Conservation (phyloP, 2,329 filamentous ascomycete genomes). For the Fusarium sp. region DNA sequence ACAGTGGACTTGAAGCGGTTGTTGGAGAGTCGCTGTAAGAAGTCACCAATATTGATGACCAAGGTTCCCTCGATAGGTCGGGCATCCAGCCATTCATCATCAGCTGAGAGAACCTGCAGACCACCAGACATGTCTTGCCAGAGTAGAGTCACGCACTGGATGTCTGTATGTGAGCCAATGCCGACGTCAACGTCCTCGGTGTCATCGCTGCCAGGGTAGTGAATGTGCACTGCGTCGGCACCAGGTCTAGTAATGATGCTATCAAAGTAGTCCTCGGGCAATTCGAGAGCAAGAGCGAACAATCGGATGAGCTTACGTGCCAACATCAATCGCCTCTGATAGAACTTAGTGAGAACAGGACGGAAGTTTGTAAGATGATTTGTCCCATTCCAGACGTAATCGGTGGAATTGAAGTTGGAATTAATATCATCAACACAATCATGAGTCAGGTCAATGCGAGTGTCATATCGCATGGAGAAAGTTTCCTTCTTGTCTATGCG, state of each 20-base stretch:
- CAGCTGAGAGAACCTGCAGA: conserved; percentile 5
- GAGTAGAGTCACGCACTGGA: conserved; percentile 18
- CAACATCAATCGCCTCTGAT: conserved; percentile 1
- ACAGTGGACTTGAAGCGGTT: conserved; percentile 20
- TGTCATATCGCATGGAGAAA: conserved; percentile 22
- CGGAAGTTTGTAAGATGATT: neutral
- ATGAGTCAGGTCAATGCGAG: neutral
- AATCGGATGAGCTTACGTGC: conserved; percentile 13
- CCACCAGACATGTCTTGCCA: conserved; percentile 27
- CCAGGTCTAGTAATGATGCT: conserved; percentile 10
- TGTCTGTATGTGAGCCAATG: conserved; percentile 14
- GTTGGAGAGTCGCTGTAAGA: neutral
- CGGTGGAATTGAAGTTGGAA: conserved; percentile 12
- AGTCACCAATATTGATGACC: conserved; percentile 17
- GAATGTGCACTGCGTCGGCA: conserved; percentile 15
- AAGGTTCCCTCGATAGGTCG: conserved; percentile 4
- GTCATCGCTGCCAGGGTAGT: conserved; percentile 8
- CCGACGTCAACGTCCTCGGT: conserved; percentile 2
- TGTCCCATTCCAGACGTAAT: conserved; percentile 12
- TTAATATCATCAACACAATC: conserved; percentile 2
- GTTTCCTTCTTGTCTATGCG: conserved; percentile 11
- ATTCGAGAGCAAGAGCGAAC: conserved; percentile 10
- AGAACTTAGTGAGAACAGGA: conserved; percentile 1
- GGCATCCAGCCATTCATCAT: conserved; percentile 21
- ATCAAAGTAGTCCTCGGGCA: conserved; percentile 15